Evolutionary conservation across 352 stramenopile species (phyloP), one percentile per base, ranked within the genome.

Genomic region (Elongisporangium anandrum): DNA sequence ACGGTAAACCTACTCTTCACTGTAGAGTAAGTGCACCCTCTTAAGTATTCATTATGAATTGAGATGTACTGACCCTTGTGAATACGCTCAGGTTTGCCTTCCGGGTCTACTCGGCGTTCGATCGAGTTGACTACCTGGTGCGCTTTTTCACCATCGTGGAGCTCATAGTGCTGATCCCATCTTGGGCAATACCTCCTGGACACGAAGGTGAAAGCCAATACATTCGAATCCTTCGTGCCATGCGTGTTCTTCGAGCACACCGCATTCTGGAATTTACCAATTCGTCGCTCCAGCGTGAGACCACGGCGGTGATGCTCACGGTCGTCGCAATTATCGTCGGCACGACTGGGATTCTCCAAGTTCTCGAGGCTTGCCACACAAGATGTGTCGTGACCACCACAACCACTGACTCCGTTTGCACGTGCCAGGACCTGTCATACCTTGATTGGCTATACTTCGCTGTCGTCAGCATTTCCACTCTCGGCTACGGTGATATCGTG

Each of bases 391-490:
- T 67, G 3, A 52, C 19, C 10, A 21, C 49, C 20, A 13, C 47
- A 8, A 24, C 4, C 19, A 85, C 59, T 59, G 54, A 63, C 16
- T 56, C 54, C 6, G 48, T 54, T 29, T 86, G 75, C 56, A 66
- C 67, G 17, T 93, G 84, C 52, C 79, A 85, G 16, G 70, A 87
- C 54, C 67, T 88, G 19, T 75, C 73, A 16, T 90, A 87, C 60
- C 70, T 89, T 26, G 77, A 93, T 54, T 79, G 88, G 60, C 70
- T 93, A 22, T 93, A 93, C 64, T 91, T 91, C 58, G 80, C 89
- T 19, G 73, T 93, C 21, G 84, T 93, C n/a, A 93, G 82, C 34
- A 93, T 94, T 34, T 91, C 84, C 2, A 94, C 87, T 4, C 72
- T 95, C 10, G 86, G 87, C 2, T 95, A 94, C 57, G 87, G 87